Evolutionary conservation across 306 rosid genomes (phyloP).

Genomic region (Astragalus glycyphyllos): DNA sequence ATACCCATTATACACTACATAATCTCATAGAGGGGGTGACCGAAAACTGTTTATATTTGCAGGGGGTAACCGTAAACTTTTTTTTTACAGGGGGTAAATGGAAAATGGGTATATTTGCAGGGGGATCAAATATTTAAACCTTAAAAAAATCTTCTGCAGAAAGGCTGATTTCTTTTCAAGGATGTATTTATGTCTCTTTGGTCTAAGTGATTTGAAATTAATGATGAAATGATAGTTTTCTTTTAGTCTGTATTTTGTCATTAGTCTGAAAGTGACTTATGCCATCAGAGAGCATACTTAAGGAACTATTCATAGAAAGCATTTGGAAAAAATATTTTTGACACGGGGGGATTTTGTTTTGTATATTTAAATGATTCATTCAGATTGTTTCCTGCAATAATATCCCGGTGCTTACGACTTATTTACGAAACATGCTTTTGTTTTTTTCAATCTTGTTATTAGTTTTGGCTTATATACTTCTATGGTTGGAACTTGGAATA

Average conservation of each 20-base stretch:
- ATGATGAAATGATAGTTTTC: constrained; percentile 19
- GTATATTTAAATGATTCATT: not conserved
- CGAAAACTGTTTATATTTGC: too few relatives aligned
- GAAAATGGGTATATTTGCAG: too few relatives aligned
- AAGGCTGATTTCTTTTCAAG: constrained; percentile 20
- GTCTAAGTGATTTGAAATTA: constrained; percentile 41
- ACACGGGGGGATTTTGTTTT: constrained; percentile 31
- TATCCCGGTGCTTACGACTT: constrained; percentile 29
- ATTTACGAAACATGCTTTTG: constrained; percentile 23
- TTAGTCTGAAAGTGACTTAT: constrained; percentile 21
- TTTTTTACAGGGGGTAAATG: too few relatives aligned
- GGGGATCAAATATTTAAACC: too few relatives aligned
- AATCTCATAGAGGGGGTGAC: too few relatives aligned
- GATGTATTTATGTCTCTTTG: constrained; percentile 32
- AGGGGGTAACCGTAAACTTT: too few relatives aligned
- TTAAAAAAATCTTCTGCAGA: constrained; percentile 36
- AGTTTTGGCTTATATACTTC: constrained; percentile 16
- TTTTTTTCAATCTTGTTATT: constrained; percentile 21
- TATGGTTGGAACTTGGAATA: constrained; percentile 1
- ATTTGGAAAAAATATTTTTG: constrained; percentile 26
- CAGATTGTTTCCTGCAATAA: constrained; percentile 26
- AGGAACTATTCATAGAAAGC: constrained; percentile 29
- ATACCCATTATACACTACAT: too few relatives aligned
- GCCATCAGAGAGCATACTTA: not conserved
- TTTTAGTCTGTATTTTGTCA: not conserved